These are phyloP conservation scores for Botrytis byssoidea DNA, from an alignment of 2,329 filamentous ascomycete species.

Conservation along the genomic window DNA sequence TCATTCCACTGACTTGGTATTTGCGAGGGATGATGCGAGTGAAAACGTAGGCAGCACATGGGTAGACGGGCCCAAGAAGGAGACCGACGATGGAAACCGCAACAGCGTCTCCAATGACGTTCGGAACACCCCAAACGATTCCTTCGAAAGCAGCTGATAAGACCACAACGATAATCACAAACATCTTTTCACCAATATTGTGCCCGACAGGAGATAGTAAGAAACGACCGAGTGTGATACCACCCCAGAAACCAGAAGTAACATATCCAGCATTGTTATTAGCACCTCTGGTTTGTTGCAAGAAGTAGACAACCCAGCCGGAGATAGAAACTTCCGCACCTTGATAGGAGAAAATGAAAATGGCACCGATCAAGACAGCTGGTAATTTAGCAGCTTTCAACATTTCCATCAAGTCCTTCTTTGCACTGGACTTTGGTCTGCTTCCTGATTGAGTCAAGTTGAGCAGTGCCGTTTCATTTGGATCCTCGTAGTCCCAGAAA, in stretches of 20 bases:
- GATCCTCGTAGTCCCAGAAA: constrained; percentile 68
- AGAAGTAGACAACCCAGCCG: constrained; percentile 83
- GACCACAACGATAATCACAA: constrained; percentile 61
- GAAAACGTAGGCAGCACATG: constrained; percentile 66
- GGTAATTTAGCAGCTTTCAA: constrained; percentile 50
- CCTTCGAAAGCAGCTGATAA: constrained; percentile 68
- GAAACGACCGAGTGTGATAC: constrained; percentile 76
- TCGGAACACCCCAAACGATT: constrained; percentile 76
- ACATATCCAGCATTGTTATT: constrained; percentile 76
- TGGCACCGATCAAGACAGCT: constrained; percentile 66
- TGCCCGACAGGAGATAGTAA: constrained; percentile 65
- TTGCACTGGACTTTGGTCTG: constrained; percentile 35
- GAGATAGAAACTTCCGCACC: constrained; percentile 81
- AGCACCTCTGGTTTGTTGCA: constrained; percentile 71
- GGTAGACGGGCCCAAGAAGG: constrained; percentile 76
- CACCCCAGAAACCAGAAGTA: constrained; percentile 68
- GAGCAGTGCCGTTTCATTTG: constrained; percentile 46
- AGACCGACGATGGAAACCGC: constrained; percentile 69
- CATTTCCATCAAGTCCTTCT: constrained; percentile 43
- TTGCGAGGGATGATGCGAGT: constrained; percentile 57
- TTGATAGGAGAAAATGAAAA: constrained; percentile 86
- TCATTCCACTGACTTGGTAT: constrained; percentile 62
- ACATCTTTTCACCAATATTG: constrained; percentile 66
- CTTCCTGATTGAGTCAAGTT: constrained; percentile 43
- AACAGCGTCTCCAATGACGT: constrained; percentile 68